A percentile compares a stretch with the other conserved stretches of the same genome.
These are phyloP conservation scores for Coemansia biformis DNA, from an alignment of 192 early-diverging fungal genomes.

Conservation along the genomic window DNA sequence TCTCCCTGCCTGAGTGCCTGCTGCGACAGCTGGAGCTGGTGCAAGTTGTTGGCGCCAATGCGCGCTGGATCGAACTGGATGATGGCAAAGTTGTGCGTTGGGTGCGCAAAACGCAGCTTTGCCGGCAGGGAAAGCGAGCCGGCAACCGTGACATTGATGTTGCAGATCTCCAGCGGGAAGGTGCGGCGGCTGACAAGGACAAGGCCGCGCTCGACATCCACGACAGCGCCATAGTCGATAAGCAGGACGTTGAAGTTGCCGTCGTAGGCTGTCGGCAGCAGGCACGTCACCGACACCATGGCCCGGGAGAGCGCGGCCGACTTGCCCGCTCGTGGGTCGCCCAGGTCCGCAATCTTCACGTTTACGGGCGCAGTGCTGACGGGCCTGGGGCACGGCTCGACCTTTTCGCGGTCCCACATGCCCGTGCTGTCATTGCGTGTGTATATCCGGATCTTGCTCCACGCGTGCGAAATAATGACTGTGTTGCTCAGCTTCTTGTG, in stretches of 20 bases:
- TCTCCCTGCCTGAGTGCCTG: slow-evolving; percentile 62
- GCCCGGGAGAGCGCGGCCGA: slow-evolving; percentile 23
- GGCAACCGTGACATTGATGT: slow-evolving; percentile 77
- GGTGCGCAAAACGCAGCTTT: slow-evolving; percentile 75
- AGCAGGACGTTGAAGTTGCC: slow-evolving; percentile 2
- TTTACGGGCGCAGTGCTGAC: slow-evolving; percentile 9
- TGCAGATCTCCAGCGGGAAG: slow-evolving; percentile 72
- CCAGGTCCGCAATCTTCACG: slow-evolving; percentile 18
- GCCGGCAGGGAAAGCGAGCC: slow-evolving; percentile 86
- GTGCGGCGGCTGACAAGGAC: slow-evolving; percentile 78
- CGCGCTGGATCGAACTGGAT: slow-evolving; percentile 72
- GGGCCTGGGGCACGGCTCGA: slow-evolving; percentile 12
- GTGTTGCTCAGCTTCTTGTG: slow-evolving; percentile 8
- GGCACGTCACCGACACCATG: slow-evolving; percentile 23
- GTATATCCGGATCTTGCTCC: slow-evolving; percentile 33
- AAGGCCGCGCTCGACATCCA: slow-evolving; percentile 72
- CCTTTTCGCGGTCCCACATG: slow-evolving; percentile 29
- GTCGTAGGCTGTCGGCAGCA: slow-evolving; percentile 24
- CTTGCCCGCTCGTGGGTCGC: slow-evolving; percentile 16
- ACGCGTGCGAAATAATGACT: slow-evolving; percentile 17
- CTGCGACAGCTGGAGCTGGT: slow-evolving; percentile 55
- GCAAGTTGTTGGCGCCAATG: slow-evolving; percentile 71
- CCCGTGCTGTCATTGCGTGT: slow-evolving; percentile 40
- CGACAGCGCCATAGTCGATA: slow-evolving; percentile 64
- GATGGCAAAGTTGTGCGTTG: slow-evolving; percentile 82